Conservation (phyloP, 23 red algal species). For the Gracilaria domingensis region DNA sequence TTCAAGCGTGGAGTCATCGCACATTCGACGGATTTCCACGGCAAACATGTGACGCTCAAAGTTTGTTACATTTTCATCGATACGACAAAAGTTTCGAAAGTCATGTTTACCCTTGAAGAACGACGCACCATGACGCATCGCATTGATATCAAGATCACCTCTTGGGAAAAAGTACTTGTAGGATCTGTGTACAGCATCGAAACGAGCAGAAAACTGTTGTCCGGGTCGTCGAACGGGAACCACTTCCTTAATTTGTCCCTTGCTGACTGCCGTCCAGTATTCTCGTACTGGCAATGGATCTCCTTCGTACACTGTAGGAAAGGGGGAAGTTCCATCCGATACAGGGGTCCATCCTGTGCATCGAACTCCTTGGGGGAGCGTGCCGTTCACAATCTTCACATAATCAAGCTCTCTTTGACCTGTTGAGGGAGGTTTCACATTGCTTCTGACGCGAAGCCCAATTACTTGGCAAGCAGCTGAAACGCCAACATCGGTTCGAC, state of each 20-base stretch:
- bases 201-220: constrained; percentile 83
- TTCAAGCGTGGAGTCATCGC: constrained; percentile 26
- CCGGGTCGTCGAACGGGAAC: constrained; percentile 40
- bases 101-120: constrained; percentile 93
- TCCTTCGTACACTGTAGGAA: constrained; percentile 22
- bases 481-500: constrained; percentile 97
- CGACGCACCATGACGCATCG: constrained; percentile 77
- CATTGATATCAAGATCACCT: constrained; percentile 63
- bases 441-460: constrained; percentile 74
- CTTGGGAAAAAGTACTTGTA: constrained; percentile 95
- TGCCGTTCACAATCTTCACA: constrained; percentile 83
- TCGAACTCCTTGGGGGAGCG: constrained; percentile 81
- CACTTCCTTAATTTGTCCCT: constrained; percentile 15
- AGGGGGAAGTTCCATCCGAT: constrained; percentile 25
- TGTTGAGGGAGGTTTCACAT: constrained; percentile 54
- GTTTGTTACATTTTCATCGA: constrained; percentile 80
- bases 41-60: constrained; percentile 76
- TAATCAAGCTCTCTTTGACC: constrained; percentile 81
- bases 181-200: constrained; percentile 75
- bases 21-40: constrained; percentile 55
- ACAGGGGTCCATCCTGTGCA: constrained; percentile 86
- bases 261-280: constrained; percentile 49
- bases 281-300: constrained; percentile 32
- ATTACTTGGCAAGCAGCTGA: constrained; percentile 89
- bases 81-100: constrained; percentile 98